phyloP scores from a whole-genome alignment of 148 eudicot genomes.

The Hydrangea macrophylla region DNA sequence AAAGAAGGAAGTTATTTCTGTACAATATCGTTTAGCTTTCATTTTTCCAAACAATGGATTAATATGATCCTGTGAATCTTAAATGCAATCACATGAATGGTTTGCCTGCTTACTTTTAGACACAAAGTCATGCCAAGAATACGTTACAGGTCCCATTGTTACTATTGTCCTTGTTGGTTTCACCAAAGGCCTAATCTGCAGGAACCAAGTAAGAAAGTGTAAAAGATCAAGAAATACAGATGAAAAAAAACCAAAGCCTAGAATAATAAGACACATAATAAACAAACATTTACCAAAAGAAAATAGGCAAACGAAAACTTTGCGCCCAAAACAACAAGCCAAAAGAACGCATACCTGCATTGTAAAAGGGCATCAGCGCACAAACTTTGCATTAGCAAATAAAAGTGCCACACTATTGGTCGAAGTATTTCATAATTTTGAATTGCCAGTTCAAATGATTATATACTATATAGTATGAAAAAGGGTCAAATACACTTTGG shows the following conservation, averaged over 20 bases:
- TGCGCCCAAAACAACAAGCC: slow-evolving; percentile 78
- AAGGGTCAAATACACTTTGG: no score
- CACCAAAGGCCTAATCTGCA: slow-evolving; percentile 83
- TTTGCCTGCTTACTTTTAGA: slow-evolving; percentile 62
- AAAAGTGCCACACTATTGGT: not conserved
- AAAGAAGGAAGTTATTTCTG: no score
- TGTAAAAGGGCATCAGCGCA: slow-evolving; percentile 10
- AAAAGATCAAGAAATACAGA: not conserved
- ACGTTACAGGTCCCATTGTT: slow-evolving; percentile 33
- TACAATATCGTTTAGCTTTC: no score
- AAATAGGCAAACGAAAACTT: slow-evolving; percentile 84
- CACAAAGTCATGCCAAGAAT: slow-evolving; percentile 95
- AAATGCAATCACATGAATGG: not conserved
- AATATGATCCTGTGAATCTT: not conserved
- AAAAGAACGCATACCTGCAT: slow-evolving; percentile 78
- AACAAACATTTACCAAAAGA: slow-evolving; percentile 58
- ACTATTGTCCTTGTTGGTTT: slow-evolving; percentile 63
- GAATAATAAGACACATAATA: not conserved
- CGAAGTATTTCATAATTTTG: not conserved
- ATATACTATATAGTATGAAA: not conserved
- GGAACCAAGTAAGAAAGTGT: not conserved
- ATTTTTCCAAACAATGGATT: no score
- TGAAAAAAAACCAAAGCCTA: not conserved
- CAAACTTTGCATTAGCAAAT: not conserved
- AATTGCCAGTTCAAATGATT: not conserved